These are phyloP conservation scores for Saturnispora mendoncae DNA, from an alignment of 805 yeast genomes.

Conservation along the genomic window DNA sequence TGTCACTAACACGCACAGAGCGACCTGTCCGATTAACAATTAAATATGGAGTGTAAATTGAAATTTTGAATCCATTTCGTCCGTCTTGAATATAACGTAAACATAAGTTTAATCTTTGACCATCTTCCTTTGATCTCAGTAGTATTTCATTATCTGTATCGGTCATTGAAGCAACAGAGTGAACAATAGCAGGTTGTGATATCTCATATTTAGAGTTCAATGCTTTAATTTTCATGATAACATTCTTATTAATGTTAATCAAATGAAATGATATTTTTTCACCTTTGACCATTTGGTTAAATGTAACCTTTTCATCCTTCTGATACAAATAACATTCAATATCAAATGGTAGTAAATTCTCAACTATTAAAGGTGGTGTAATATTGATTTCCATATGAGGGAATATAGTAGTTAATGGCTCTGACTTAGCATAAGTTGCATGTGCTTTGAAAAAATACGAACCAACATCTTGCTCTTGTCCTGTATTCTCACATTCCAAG, in stretches of 20 bases:
- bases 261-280: conserved; percentile 68
- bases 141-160: conserved; percentile 34
- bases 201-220: conserved; percentile 50
- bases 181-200: conserved; percentile 70
- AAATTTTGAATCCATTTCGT: conserved; percentile 52
- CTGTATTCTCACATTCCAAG: conserved; percentile 47
- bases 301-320: conserved; percentile 63
- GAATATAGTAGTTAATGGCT: conserved; percentile 63
- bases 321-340: conserved; percentile 68
- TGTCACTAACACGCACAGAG: conserved; percentile 51
- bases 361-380: conserved; percentile 79
- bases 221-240: conserved; percentile 61
- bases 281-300: conserved; percentile 53
- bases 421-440: conserved; percentile 54
- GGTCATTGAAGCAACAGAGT: conserved; percentile 33
- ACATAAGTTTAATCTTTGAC: conserved; percentile 55
- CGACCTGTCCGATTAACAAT: conserved; percentile 73
- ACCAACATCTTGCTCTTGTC: conserved; percentile 27
- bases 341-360: conserved; percentile 79
- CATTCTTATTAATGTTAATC: conserved; percentile 49
- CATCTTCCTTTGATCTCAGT: conserved; percentile 45
- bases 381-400: conserved; percentile 76
- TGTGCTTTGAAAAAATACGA: conserved; percentile 58
- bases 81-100: conserved; percentile 52
- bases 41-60: conserved; percentile 78